Base-by-base conservation (phyloP, 345 rosid species). In the Linum tenue region DNA sequence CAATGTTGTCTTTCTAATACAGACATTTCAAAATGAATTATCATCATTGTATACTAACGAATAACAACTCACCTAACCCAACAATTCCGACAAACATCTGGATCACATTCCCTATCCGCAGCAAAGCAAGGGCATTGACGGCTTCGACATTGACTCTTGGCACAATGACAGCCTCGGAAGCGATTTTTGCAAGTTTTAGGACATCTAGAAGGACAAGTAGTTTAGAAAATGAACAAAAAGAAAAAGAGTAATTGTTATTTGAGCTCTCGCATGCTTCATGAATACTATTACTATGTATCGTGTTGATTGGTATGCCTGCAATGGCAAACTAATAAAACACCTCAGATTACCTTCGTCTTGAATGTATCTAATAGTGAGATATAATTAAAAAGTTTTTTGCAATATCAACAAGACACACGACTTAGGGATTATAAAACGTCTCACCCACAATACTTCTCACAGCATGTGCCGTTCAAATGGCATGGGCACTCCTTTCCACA, bases 41-140 rank as follows among this genome's bases (percentile, higher is more conserved):
- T 22, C 31, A 22, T 22, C 31, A 22, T 22, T 22, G 31, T 22
- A 22, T 22, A 22, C 31, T 22, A 22, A 22, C 0, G 31, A 22
- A 22, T 22, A 22, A 22, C 31, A 22, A 22, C 31, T 22, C 31
- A 22, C 31, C 31, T 22, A 84, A 95, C 92, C 99, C 99, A 95
- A 82, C 99, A 95, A 72, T 91, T 95, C 78, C 99, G 81, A 77
- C 99, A 95, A 76, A 95, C 95, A 81, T 95, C 99, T 31, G 99
- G 99, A 70, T 95, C 99, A 55, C 99, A 95, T 87, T 95, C 99
- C 66, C 99, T 81, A 75, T 89, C 99, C 51, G 99, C 99, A 65
- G 99, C 99, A 81, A 91, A 95, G 77, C 99, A 95, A 55, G 99
- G 99, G 77, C 99, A 95, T 69, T 95, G 99, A 56, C 99, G 97